phyloP scores from a whole-genome alignment of 345 rosid genomes.

The Arabis alpina region DNA sequence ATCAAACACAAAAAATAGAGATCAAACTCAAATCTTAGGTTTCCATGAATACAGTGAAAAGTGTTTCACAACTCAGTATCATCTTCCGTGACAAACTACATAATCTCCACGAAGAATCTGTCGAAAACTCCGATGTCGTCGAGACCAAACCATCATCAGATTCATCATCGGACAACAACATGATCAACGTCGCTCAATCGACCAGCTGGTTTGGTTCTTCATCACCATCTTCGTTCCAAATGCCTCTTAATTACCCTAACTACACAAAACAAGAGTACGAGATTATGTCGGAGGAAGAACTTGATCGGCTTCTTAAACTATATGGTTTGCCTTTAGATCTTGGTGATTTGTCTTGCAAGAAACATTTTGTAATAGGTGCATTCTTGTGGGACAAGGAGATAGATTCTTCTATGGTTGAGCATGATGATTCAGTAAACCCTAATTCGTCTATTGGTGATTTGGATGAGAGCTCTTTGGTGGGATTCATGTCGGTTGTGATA shows the following conservation, averaged over 20 bases:
- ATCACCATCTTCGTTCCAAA: constrained; percentile 46
- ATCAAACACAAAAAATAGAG: not conserved
- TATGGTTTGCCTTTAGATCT: constrained; percentile 49
- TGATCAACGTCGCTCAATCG: not conserved
- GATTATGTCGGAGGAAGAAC: constrained; percentile 63
- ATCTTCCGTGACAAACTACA: constrained; percentile 21
- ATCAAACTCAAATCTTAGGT: not conserved
- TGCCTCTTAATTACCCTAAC: constrained; percentile 72
- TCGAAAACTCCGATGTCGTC: not conserved
- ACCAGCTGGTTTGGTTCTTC: not conserved
- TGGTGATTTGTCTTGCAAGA: constrained; percentile 50
- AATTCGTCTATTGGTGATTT: not conserved
- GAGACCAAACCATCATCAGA: not conserved
- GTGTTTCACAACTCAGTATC: constrained; percentile 25
- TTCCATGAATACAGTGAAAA: not conserved
- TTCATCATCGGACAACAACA: constrained; percentile 1
- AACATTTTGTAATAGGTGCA: constrained; percentile 59
- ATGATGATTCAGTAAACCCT: constrained; percentile 10
- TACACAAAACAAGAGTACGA: constrained; percentile 56
- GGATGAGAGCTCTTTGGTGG: constrained; percentile 2
- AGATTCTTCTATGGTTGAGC: not conserved
- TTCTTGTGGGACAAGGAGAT: constrained; percentile 52
- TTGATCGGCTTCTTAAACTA: constrained; percentile 57
- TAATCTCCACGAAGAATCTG: not conserved
- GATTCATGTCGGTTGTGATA: not conserved